Percentiles rank a stretch among this genome's conserved stretches.
phyloP scores from a whole-genome alignment of 345 rosid genomes.

The Camelina neglecta region DNA sequence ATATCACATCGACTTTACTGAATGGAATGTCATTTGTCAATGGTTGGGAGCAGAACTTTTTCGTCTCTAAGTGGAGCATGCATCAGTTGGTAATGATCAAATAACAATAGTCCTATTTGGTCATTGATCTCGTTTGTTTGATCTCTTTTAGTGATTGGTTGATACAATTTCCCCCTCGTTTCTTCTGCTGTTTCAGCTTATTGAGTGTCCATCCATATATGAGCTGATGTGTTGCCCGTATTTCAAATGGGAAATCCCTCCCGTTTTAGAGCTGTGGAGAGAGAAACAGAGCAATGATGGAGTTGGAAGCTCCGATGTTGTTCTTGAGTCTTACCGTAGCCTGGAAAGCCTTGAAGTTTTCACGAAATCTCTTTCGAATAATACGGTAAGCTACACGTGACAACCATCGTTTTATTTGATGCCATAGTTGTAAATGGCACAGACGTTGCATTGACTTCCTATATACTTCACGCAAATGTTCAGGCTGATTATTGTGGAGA shows the following conservation, averaged over 20 bases:
- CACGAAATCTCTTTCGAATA: slow-evolving; percentile 69
- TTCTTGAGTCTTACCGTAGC: slow-evolving; percentile 72
- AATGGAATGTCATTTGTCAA: slow-evolving; percentile 97
- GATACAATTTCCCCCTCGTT: neutral
- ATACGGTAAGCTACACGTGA: slow-evolving; percentile 55
- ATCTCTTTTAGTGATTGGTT: neutral
- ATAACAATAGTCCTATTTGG: neutral
- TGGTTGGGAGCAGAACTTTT: slow-evolving; percentile 97
- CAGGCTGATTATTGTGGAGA: slow-evolving; percentile 75
- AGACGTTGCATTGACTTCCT: slow-evolving; percentile 13
- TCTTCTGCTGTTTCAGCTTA: slow-evolving; percentile 58
- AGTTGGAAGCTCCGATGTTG: slow-evolving; percentile 51
- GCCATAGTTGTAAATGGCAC: neutral
- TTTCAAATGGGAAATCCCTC: slow-evolving; percentile 68
- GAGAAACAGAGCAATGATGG: slow-evolving; percentile 51
- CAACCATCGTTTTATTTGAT: neutral
- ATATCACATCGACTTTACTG: slow-evolving; percentile 75
- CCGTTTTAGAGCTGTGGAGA: slow-evolving; percentile 78
- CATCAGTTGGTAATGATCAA: slow-evolving; percentile 75
- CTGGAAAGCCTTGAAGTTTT: slow-evolving; percentile 62
- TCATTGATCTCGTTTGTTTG: neutral
- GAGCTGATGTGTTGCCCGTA: slow-evolving; percentile 81
- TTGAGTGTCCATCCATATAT: slow-evolving; percentile 87
- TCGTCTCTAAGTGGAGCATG: slow-evolving; percentile 99
- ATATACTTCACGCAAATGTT: slow-evolving; percentile 1